Conservation (phyloP, 2,329 filamentous ascomycete species). For the Colletotrichum sp. region DNA sequence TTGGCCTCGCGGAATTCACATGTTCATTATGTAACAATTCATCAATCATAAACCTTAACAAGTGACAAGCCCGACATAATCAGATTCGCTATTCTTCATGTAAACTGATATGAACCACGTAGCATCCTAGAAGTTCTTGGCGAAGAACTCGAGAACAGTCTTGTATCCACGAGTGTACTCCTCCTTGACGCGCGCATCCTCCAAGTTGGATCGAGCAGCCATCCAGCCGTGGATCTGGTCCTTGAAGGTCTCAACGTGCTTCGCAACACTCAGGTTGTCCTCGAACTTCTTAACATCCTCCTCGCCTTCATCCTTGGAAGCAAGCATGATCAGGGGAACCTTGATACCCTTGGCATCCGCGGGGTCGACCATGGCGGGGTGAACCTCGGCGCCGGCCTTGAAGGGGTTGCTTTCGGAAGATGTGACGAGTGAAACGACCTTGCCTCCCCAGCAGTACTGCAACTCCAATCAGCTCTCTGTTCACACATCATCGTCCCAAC, state of each 20-base stretch:
- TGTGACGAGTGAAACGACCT: slow-evolving; percentile 60
- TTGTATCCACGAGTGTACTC: slow-evolving; percentile 69
- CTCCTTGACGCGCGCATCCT: slow-evolving; percentile 59
- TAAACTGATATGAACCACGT: too few species aligned
- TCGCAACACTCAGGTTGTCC: slow-evolving; percentile 55
- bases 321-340: slow-evolving; percentile 66
- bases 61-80: too few species aligned
- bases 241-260: slow-evolving; percentile 68
- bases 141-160: slow-evolving; percentile 63
- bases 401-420: slow-evolving; percentile 61
- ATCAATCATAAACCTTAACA: too few species aligned
- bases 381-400: slow-evolving; percentile 53
- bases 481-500: fast-evolving
- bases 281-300: slow-evolving; percentile 63
- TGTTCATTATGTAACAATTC: too few species aligned
- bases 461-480: neutral
- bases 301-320: slow-evolving; percentile 67
- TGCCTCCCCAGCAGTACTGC: slow-evolving; percentile 75
- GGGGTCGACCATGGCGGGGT: slow-evolving; percentile 70
- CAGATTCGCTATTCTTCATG: too few species aligned
- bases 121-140: slow-evolving; percentile 46
- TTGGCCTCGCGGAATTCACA: too few species aligned
- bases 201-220: slow-evolving; percentile 68
- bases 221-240: slow-evolving; percentile 79
- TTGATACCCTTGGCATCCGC: slow-evolving; percentile 64